Percentiles rank a stretch among this genome's conserved stretches.
These are phyloP conservation scores for Buddleja alternifolia DNA, from an alignment of 257 asterid species.

Conservation along the genomic window DNA sequence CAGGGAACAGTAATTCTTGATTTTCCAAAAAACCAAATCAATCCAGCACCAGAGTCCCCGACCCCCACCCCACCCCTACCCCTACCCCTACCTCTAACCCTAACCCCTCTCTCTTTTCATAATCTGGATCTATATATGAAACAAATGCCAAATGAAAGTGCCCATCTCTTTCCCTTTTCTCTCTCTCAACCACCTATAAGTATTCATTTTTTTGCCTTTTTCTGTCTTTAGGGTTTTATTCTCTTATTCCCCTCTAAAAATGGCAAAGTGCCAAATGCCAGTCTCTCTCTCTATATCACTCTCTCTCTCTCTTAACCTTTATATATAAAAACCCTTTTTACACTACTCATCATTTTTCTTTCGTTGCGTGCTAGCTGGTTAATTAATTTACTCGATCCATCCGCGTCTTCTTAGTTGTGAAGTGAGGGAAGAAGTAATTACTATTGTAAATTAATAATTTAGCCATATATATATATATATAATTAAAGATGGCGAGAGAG, in stretches of 20 bases:
- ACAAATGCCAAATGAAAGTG: slow-evolving; percentile 33
- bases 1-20: slow-evolving; percentile 14
- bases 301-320: slow-evolving; percentile 10
- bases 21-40: slow-evolving; percentile 18
- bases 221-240: slow-evolving; percentile 18
- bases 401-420: no score
- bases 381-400: no score
- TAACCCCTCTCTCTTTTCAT: no score
- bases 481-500: slow-evolving; percentile 63
- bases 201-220: slow-evolving; percentile 5
- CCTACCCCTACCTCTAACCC: no score
- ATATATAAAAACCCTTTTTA: slow-evolving; percentile 27
- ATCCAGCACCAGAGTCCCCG: no score
- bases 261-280: slow-evolving; percentile 38
- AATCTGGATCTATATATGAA: slow-evolving; percentile 21
- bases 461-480: background rate
- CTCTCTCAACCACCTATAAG: background rate
- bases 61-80: no score
- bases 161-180: slow-evolving; percentile 5
- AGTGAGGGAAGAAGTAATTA: no score
- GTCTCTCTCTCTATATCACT: slow-evolving; percentile 15
- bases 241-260: slow-evolving; percentile 35
- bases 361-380: no score
- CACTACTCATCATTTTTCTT: no score
- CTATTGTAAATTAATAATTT: background rate